phyloP scores from a whole-genome alignment of 345 rosid genomes.

The Populus tremula region DNA sequence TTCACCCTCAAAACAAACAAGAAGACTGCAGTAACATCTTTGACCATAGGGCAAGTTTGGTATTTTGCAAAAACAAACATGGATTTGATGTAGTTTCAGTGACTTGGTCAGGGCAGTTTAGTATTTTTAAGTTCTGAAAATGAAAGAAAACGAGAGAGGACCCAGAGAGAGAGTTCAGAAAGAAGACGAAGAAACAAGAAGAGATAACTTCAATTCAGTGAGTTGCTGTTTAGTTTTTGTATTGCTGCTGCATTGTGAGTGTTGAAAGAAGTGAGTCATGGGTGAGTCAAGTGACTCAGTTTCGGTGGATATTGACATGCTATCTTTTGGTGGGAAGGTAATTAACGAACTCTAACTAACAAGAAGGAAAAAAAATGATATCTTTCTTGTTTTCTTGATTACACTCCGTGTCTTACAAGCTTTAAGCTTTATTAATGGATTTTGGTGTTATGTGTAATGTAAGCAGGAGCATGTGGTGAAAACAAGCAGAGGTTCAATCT shows the following conservation, averaged over 20 bases:
- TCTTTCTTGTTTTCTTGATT: background rate
- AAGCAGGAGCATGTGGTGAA: conserved; percentile 71
- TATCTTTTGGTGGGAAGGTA: conserved; percentile 55
- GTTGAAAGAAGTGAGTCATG: conserved; percentile 25
- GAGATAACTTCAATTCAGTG: background rate
- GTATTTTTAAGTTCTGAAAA: background rate
- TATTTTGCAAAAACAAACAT: background rate
- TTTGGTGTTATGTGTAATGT: background rate
- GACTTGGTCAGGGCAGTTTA: background rate
- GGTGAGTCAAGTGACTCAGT: conserved; percentile 53
- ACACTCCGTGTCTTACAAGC: background rate
- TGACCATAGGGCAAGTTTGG: conserved; percentile 2
- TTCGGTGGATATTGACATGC: conserved; percentile 42
- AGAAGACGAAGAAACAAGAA: background rate
- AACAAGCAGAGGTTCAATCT: conserved; percentile 65
- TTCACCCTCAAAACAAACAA: conserved; percentile 1
- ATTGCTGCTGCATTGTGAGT: background rate
- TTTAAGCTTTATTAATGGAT: background rate
- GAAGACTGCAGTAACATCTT: conserved; percentile 3
- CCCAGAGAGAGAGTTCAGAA: background rate
- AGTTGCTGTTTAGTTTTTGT: background rate
- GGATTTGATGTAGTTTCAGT: background rate
- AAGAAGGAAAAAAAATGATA: background rate
- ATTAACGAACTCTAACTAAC: conserved; percentile 6
- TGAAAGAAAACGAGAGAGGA: background rate